phyloP scores from a whole-genome alignment of 1,284 basidiomycete genomes.

The Apiotrichum akiyoshidainum region DNA sequence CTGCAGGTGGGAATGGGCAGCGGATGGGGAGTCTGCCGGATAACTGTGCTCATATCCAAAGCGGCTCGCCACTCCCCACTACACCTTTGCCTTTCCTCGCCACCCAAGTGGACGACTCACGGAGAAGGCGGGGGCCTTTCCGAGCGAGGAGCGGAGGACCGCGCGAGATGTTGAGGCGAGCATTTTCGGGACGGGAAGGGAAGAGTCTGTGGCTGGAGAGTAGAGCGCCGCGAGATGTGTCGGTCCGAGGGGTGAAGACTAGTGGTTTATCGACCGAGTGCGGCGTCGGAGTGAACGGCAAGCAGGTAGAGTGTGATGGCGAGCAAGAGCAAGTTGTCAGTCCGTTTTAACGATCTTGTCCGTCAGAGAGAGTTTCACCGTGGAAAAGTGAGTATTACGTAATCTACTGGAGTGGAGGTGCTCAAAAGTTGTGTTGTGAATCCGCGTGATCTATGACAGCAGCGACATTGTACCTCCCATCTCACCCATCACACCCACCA shows the following conservation, averaged over 20 bases:
- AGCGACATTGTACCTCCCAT: neutral
- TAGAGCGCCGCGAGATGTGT: too few species aligned
- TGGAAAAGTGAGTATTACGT: neutral
- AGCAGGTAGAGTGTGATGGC: neutral
- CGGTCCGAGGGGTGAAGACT: too few species aligned
- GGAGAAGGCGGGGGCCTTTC: slow-evolving; percentile 18
- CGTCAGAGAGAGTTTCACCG: too few species aligned
- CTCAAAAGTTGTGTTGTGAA: neutral
- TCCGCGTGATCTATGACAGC: neutral
- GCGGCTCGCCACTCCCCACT: too few species aligned
- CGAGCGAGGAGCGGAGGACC: slow-evolving; percentile 15
- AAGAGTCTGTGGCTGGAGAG: neutral
- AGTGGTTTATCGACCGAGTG: too few species aligned
- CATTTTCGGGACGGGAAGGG: slow-evolving; percentile 15
- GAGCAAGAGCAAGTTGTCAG: neutral
- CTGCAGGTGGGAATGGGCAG: neutral
- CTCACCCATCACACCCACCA: slow-evolving; percentile 8
- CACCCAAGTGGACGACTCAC: slow-evolving; percentile 3
- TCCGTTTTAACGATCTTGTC: too few species aligned
- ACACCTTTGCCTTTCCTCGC: neutral
- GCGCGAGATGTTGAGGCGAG: slow-evolving; percentile 33
- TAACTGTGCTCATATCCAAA: too few species aligned
- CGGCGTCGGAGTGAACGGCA: too few species aligned
- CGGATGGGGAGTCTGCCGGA: neutral
- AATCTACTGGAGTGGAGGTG: neutral